phyloP scores from a whole-genome alignment of 2,329 filamentous ascomycete genomes.

The Paecilomyces niveus region DNA sequence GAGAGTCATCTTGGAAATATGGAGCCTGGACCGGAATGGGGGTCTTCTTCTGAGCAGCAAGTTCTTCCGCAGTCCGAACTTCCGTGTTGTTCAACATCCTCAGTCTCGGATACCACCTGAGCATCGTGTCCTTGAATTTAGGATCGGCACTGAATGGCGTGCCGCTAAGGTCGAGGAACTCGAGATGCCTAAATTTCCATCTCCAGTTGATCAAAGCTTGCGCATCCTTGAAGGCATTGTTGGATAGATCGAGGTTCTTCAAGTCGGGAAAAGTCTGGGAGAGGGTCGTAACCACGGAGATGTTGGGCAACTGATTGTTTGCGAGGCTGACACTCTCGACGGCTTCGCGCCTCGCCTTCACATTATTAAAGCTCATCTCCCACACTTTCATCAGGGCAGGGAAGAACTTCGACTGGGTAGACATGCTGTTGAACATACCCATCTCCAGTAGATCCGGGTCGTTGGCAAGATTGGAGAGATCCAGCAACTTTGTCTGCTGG shows the following conservation, averaged over 20 bases:
- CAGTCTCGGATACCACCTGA: constrained; percentile 77
- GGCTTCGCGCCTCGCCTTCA: constrained; percentile 65
- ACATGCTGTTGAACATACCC: constrained; percentile 66
- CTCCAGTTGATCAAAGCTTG: constrained; percentile 68
- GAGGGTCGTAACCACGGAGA: constrained; percentile 65
- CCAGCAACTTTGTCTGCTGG: constrained; percentile 63
- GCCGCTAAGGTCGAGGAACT: constrained; percentile 70
- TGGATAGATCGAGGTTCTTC: constrained; percentile 80
- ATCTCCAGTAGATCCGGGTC: constrained; percentile 66
- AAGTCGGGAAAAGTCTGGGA: constrained; percentile 76
- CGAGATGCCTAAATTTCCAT: constrained; percentile 67
- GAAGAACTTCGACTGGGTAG: constrained; percentile 79
- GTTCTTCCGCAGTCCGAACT: constrained; percentile 65
- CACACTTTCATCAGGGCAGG: constrained; percentile 84
- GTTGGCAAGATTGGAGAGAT: constrained; percentile 68
- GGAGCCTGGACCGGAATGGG: constrained; percentile 58
- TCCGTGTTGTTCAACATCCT: constrained; percentile 67
- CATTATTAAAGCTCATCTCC: constrained; percentile 65
- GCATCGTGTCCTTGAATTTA: constrained; percentile 59
- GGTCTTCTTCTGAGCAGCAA: constrained; percentile 51
- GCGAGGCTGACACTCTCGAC: constrained; percentile 77
- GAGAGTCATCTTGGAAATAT: constrained; percentile 66
- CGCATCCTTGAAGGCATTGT: constrained; percentile 67
- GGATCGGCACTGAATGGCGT: constrained; percentile 65
- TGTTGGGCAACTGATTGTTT: constrained; percentile 68